These are phyloP conservation scores for Basidiobolus meristosporus DNA, from an alignment of 371 early-diverging fungal species.

Conservation along the genomic window DNA sequence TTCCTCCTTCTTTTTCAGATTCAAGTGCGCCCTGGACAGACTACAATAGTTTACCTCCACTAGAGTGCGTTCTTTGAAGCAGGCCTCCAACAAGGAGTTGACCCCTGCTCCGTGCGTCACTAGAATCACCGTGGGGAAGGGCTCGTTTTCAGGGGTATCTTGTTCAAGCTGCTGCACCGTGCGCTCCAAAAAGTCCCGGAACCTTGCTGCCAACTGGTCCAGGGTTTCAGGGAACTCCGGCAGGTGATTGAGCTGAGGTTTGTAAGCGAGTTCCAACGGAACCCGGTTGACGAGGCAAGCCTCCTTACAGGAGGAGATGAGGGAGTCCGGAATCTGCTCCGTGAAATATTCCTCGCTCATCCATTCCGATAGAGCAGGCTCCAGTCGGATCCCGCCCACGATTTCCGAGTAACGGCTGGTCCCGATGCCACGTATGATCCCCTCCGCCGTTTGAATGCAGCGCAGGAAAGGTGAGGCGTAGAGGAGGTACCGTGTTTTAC, in stretches of 20 bases:
- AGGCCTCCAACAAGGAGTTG: not conserved
- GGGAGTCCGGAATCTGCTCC: not conserved
- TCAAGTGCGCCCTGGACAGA: no score
- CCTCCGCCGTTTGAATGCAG: slow-evolving; percentile 2
- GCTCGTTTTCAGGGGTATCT: not conserved
- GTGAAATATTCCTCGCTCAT: slow-evolving; percentile 1
- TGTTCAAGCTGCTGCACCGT: no score
- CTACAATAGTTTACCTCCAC: no score
- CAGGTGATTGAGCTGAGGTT: not conserved
- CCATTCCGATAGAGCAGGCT: slow-evolving; percentile 2
- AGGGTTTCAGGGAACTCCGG: slow-evolving; percentile 2
- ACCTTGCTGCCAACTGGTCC: not conserved
- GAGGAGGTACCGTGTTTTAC: not conserved
- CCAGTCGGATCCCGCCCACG: no score
- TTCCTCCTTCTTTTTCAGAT: no score
- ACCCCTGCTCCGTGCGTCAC: slow-evolving; percentile 2
- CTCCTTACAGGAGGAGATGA: no score
- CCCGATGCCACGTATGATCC: slow-evolving; percentile 3
- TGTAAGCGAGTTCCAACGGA: no score
- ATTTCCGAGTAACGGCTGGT: no score
- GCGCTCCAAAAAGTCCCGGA: not conserved
- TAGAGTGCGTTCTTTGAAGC: no score
- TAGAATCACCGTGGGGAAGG: not conserved
- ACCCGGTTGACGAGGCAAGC: no score
- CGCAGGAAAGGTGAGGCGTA: slow-evolving; percentile 3